Base-by-base conservation (phyloP, 306 rosid genomes). In the Lathyrus oleraceus region DNA sequence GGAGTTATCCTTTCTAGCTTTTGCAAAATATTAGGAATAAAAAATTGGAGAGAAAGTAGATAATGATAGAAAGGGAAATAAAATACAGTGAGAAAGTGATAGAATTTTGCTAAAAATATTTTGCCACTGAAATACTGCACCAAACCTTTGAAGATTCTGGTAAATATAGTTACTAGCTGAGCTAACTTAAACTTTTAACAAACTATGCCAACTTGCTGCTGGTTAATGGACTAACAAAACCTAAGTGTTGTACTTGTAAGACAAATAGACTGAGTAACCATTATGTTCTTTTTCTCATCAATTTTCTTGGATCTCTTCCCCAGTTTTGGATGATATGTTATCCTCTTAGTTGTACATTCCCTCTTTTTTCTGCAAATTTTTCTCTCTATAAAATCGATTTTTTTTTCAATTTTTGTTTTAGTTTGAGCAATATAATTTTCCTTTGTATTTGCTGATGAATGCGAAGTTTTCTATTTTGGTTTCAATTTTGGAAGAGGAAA, bases 1-100 rank as follows among this genome's bases (percentile, higher is more conserved):
- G 76, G 67, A 32, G 43, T 17, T 56, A 25, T 44, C 20, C 17
- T 63, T 70, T 77, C 45, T 63, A 17, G 67, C 61, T 53, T 48
- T 53, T 48, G 27, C 47, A 6, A 25, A 45, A 16, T 67, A 45
- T 15, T 16, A 67, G 32, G 32, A 48, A 48, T 35, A 19, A 17
- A 49, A 17, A 30, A 30, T 10, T 30, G 35, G 11, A 35, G 27
- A 30, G 19, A 47, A 49, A 49, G 48, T 44, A 16, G 47, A 48
- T 16, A 32, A 17, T 49, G 61, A 67, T 30, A 32, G 32, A 12
- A 67, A 49, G 47, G 61, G 48, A 67, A 49, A 32, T 11, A 67
- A 67, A 49, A 49, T 49, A 49, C 48, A 6, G 12, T 16, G 61
- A 17, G 52, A 42, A 28, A 30, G 25, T 17, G 71, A 49, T 16